phyloP scores from a whole-genome alignment of 83 land plant genomes.

The Thuja plicata region DNA sequence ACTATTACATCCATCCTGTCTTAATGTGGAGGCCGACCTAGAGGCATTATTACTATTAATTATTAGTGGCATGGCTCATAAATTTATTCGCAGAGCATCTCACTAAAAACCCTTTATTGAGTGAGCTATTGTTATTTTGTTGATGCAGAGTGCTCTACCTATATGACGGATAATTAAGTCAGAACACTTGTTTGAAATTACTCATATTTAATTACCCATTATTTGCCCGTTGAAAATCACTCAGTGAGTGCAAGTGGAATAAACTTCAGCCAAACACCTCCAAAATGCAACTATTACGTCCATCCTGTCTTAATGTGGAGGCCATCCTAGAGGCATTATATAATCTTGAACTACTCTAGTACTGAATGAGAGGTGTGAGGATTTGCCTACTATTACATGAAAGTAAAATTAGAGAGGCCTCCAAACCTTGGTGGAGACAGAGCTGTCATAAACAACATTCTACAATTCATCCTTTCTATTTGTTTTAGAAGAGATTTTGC shows the following conservation, averaged over 20 bases:
- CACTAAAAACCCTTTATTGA: too few species aligned
- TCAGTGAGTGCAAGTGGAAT: too few species aligned
- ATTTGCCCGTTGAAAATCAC: not conserved
- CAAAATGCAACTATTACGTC: not conserved
- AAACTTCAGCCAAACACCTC: not conserved
- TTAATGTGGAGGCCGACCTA: too few species aligned
- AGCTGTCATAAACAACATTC: not conserved
- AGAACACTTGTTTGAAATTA: not conserved
- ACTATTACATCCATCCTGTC: too few species aligned
- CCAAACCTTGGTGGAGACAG: not conserved
- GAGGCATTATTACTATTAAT: too few species aligned
- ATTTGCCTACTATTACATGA: too few species aligned
- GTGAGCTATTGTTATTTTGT: too few species aligned
- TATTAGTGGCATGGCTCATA: too few species aligned
- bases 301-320: not conserved
- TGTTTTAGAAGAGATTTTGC: not conserved
- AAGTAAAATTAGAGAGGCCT: not conserved
- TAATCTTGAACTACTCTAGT: not conserved
- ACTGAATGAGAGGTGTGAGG: not conserved
- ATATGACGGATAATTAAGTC: not conserved
- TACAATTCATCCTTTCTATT: not conserved
- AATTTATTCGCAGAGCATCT: too few species aligned
- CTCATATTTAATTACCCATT: not conserved
- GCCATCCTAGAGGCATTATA: not conserved
- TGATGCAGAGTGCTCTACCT: not conserved